Percentiles rank a stretch among this genome's conserved stretches.
Conservation (phyloP, 2,329 filamentous ascomycete species). For the Exophiala alcalophila region DNA sequence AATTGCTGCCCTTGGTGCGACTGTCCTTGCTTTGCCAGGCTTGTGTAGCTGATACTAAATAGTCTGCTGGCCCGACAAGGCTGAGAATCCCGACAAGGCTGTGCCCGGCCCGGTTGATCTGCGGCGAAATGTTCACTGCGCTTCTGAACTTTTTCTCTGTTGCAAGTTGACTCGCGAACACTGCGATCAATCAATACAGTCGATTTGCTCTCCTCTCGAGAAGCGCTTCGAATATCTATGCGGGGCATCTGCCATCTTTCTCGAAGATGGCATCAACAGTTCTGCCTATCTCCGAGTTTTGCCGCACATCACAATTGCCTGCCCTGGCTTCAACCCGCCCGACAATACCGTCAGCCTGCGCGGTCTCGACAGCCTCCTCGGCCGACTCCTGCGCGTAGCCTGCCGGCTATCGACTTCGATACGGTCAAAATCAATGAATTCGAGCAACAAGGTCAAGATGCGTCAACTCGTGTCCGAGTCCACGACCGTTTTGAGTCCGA, state of each 20-base stretch:
- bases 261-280: conserved; percentile 32
- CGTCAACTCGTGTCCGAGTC: conserved; percentile 38
- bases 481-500: conserved; percentile 41
- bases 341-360: conserved; percentile 23
- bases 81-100: too few species aligned
- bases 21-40: too few species aligned
- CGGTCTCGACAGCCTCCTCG: conserved; percentile 15
- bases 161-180: too few species aligned
- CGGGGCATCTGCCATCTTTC: conserved; percentile 30
- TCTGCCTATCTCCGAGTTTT: conserved; percentile 29
- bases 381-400: conserved; percentile 2
- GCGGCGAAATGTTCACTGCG: conserved; percentile 3
- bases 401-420: conserved; percentile 10
- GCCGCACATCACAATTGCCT: conserved; percentile 28
- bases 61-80: conserved; percentile 1
- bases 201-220: background rate
- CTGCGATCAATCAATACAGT: background rate
- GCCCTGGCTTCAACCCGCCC: conserved; percentile 24
- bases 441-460: conserved; percentile 40
- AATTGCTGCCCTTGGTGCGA: too few species aligned
- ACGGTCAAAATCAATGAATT: conserved; percentile 44
- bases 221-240: conserved; percentile 21
- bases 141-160: conserved; percentile 5
- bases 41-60: too few species aligned
- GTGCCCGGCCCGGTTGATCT: conserved; percentile 6